phyloP scores from a whole-genome alignment of 805 yeast genomes.

The Wickerhamomyces xylosicus region DNA sequence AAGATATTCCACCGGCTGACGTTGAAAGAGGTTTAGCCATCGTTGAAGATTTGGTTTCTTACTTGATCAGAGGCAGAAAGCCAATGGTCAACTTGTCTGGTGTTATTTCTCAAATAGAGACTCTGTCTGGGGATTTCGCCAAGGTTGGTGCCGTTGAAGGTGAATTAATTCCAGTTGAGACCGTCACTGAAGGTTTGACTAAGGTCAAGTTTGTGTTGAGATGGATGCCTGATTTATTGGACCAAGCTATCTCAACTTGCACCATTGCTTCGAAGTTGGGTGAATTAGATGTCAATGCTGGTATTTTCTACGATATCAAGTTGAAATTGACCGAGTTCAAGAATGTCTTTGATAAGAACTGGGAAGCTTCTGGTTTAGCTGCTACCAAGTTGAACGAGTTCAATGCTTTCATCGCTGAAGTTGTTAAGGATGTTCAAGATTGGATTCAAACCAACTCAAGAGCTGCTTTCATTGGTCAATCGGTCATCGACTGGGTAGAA shows the following conservation, averaged over 20 bases:
- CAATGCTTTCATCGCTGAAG: conserved; percentile 11
- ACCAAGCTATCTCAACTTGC: conserved; percentile 20
- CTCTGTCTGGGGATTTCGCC: neutral
- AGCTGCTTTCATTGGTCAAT: conserved; percentile 37
- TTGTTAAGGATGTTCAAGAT: conserved; percentile 18
- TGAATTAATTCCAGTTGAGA: conserved; percentile 10
- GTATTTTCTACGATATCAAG: conserved; percentile 12
- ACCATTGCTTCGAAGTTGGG: conserved; percentile 9
- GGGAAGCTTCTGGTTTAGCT: conserved; percentile 11
- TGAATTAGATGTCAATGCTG: conserved; percentile 8
- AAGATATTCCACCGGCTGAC: conserved; percentile 68
- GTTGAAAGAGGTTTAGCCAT: conserved; percentile 70
- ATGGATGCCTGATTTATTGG: conserved; percentile 26
- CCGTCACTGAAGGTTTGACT: conserved; percentile 4
- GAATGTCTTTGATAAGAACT: conserved; percentile 5
- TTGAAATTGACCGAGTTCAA: conserved; percentile 8
- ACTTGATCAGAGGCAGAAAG: conserved; percentile 42
- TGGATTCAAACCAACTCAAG: conserved; percentile 26
- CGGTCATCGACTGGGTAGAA: conserved; percentile 37
- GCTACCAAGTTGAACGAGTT: conserved; percentile 15
- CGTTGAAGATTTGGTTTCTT: conserved; percentile 57
- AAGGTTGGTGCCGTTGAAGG: conserved; percentile 11
- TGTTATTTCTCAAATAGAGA: neutral
- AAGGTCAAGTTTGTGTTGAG: conserved; percentile 11
- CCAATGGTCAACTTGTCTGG: conserved; percentile 23